Base-by-base conservation (phyloP, 176 grass and related monocot genomes). In the Hyparrhenia diplandra region DNA sequence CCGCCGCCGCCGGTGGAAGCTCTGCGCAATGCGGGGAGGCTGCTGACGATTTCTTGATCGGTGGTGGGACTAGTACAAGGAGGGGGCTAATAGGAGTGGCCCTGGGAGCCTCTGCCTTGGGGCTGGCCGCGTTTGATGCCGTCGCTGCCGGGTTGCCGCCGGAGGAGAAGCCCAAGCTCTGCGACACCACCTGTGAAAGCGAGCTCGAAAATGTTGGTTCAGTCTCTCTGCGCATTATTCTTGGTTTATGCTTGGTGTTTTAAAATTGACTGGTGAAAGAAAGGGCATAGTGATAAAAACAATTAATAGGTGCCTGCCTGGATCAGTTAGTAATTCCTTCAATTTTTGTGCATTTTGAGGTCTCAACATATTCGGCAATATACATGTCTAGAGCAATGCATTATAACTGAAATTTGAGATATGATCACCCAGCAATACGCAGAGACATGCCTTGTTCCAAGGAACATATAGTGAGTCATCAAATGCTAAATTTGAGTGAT, bases 151-250 rank as follows among this genome's bases (percentile, higher is more conserved):
- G 92, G n/a, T 84, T 98, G 90, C 96, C 92, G 8, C 92, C 88
- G n/a, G 96, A 95, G 84, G 88, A 98, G 80, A 98, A 98, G 71
- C 92, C 92, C 67, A 98, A 85, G 71, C 70, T 98, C 65, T 95
- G 96, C 68, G 90, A 93, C 27, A 84, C 69, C 40, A 41, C 79
- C 67, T 95, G 96, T 42, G 92, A 93, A 82, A 84, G 82, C 72
- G 90, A 95, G 64, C 90, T 98, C 86, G 86, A 91, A 62, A 98
- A 98, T 93, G 92, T 98, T 86, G 71, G 91, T 88, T 82, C 55
- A 40, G 37, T 47, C 52, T 30, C 16, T 61, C 43, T n/a, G 10
- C 1, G 16, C 16, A 27, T 32, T n/a, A 7, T 31, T 14, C 27
- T n/a, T n/a, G n/a, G n/a, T 32, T 36, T 36, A 36, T 36, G 35